Conservation (phyloP, 495 filamentous ascomycete species). For the Penicillium egyptiacum region DNA sequence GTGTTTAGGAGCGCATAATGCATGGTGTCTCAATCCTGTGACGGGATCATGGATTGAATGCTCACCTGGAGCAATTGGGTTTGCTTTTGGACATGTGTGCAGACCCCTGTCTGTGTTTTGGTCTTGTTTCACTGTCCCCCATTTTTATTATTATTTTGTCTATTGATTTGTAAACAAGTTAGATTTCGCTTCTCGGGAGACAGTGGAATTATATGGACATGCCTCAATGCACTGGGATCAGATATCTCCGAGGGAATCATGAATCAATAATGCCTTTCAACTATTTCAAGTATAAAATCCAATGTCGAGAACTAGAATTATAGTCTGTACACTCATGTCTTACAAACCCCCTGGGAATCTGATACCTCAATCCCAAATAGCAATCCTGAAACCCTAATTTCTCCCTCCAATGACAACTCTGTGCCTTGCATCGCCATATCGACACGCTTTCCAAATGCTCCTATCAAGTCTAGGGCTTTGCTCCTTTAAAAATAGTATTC, state of each 20-base stretch:
- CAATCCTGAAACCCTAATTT: constrained; percentile 13
- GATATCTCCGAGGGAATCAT: constrained; percentile 12
- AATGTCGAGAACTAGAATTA: background rate
- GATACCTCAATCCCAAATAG: background rate
- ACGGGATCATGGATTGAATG: constrained; percentile 28
- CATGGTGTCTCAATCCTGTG: constrained; percentile 30
- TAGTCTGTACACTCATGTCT: background rate
- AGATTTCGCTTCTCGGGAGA: constrained; percentile 21
- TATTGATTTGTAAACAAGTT: constrained; percentile 23
- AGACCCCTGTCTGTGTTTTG: constrained; percentile 1
- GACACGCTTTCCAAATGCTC: constrained; percentile 8
- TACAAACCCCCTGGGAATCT: background rate
- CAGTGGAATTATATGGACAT: constrained; percentile 4
- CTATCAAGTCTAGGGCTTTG: background rate
- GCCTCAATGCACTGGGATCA: constrained; percentile 4
- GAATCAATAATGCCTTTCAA: constrained; percentile 8
- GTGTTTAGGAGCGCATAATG: constrained; percentile 29
- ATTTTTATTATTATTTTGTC: constrained; percentile 12
- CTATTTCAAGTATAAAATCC: background rate
- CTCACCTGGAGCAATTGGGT: constrained; percentile 30
- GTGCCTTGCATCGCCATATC: constrained; percentile 15
- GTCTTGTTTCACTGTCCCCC: background rate
- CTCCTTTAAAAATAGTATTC: background rate
- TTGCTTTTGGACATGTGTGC: constrained; percentile 13
- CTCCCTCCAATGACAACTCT: constrained; percentile 5